Conservation (phyloP, 306 rosid genomes). For the Cucurbita moschata region DNA sequence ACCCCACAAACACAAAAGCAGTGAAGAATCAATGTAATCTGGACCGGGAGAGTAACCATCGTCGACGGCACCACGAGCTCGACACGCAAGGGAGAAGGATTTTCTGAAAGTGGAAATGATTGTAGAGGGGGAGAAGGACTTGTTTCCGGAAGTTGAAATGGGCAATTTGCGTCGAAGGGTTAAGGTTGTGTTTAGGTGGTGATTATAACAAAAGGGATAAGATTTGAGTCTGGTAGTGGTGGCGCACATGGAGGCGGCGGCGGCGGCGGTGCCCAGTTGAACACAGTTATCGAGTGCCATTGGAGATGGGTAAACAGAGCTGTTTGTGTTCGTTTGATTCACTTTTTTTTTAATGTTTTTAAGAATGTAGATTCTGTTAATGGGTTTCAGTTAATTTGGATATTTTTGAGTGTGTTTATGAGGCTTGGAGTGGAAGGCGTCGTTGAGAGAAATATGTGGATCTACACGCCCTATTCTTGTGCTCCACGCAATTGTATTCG, state of each 20-base stretch:
- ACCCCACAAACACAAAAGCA: neutral
- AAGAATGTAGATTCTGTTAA: neutral
- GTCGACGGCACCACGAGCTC: slow-evolving; percentile 1
- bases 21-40: neutral
- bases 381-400: neutral
- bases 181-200: neutral
- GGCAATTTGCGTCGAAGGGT: neutral
- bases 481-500: neutral
- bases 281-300: neutral
- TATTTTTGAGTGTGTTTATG: neutral
- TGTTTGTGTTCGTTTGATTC: no score
- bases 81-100: neutral
- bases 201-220: neutral
- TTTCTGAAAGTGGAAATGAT: neutral
- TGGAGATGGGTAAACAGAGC: neutral
- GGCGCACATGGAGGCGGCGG: neutral
- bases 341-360: no score
- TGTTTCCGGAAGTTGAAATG: neutral
- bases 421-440: neutral
- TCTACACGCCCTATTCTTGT: neutral
- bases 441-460: neutral
- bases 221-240: neutral
- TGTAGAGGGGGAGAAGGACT: neutral
- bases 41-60: neutral
- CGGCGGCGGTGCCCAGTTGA: neutral